Conservation (phyloP, 2,329 filamentous ascomycete genomes). For the Parasarocladium wereldwijsianum region DNA sequence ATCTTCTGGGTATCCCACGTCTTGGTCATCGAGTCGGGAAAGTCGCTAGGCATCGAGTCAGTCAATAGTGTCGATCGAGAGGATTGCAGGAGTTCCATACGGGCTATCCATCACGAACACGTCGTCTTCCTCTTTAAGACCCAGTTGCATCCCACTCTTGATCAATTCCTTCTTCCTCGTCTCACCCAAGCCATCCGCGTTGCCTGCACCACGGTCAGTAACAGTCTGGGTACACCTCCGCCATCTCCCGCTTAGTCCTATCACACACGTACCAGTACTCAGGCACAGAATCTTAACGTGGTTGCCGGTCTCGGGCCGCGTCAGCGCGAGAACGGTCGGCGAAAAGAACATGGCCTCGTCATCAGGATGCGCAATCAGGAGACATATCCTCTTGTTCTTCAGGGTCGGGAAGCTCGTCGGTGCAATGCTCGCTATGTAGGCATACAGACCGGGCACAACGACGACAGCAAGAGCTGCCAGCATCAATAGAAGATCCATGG, state of each 20-base stretch:
- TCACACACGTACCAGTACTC: constrained; percentile 50
- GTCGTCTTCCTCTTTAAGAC: constrained; percentile 59
- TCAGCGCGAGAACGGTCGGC: constrained; percentile 74
- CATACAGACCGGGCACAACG: constrained; percentile 35
- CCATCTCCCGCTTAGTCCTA: not conserved
- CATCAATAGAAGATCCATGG: constrained; percentile 7
- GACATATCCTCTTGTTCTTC: constrained; percentile 70
- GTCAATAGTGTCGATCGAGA: not conserved
- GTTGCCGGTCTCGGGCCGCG: constrained; percentile 65
- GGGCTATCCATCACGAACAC: constrained; percentile 74
- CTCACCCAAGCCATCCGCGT: constrained; percentile 77
- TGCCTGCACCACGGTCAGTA: constrained; percentile 30
- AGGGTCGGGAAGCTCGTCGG: constrained; percentile 48
- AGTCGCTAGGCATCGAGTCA: constrained; percentile 30
- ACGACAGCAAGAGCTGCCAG: constrained; percentile 17
- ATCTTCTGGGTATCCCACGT: constrained; percentile 63
- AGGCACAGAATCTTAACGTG: constrained; percentile 90
- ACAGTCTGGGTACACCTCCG: not conserved
- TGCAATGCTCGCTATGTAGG: constrained; percentile 31
- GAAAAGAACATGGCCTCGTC: constrained; percentile 99
- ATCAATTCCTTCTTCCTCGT: constrained; percentile 72
- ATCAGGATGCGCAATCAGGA: constrained; percentile 93
- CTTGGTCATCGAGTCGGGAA: constrained; percentile 78
- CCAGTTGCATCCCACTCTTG: constrained; percentile 64
- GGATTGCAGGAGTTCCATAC: constrained; percentile 24